phyloP scores from a whole-genome alignment of 352 stramenopile species.

The Phytophthora vignae region DNA sequence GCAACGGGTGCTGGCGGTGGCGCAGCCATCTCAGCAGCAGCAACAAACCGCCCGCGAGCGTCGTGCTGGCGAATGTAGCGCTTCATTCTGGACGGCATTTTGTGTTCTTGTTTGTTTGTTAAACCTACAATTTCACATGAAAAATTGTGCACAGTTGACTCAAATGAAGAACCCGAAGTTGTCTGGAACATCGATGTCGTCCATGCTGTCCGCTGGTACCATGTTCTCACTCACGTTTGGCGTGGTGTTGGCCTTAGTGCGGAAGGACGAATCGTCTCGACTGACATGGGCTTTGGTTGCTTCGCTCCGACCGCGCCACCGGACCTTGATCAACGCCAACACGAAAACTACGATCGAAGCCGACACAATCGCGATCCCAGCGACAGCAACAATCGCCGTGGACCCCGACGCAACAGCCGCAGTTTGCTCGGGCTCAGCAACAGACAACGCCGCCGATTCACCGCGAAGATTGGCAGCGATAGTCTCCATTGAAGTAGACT shows the following conservation, averaged over 20 bases:
- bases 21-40: neutral
- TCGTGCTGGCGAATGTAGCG: neutral
- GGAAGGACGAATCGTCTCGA: constrained; percentile 10
- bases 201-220: constrained; percentile 19
- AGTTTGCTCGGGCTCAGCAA: neutral
- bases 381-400: constrained; percentile 13
- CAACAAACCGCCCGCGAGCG: neutral
- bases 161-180: neutral
- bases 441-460: constrained; percentile 4
- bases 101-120: too few species aligned
- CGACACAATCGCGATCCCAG: constrained; percentile 15
- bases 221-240: constrained; percentile 8
- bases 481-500: neutral
- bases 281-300: neutral
- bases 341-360: constrained; percentile 16
- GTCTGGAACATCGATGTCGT: constrained; percentile 1
- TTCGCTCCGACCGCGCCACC: constrained; percentile 13
- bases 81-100: neutral
- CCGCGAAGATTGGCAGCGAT: neutral
- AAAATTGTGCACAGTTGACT: neutral
- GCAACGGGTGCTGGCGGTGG: neutral
- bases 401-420: neutral
- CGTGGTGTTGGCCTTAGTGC: neutral
- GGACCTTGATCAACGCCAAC: constrained; percentile 12
- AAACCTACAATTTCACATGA: too few species aligned